Evolutionary conservation across 1,284 basidiomycete species (phyloP), one percentile per base, ranked within the genome.

Genomic region (Neolentinus lepideus): DNA sequence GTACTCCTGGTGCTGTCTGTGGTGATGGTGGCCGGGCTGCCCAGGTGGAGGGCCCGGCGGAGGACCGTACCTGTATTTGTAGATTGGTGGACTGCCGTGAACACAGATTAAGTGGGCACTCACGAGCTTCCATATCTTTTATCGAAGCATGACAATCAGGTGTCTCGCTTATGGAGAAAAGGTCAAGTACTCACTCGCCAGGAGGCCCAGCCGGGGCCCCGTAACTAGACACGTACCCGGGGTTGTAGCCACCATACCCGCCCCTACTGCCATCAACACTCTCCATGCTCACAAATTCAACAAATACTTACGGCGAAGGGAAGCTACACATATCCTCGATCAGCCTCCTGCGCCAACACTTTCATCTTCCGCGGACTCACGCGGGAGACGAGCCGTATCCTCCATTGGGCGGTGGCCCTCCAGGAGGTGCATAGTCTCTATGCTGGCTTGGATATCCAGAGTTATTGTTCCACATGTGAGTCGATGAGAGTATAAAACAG

Each of bases 391-490:
- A 50, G 9, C 24, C 24, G 22, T 25, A 29, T 29, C 47, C 47
- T 25, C 9, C 4, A 26, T 29, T 29, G 6, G 4, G 24, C 14
- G 47, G 47, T 6, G 47, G 24, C 8, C 16, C 47, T 26, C 9
- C 8, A 4, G 47, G 47, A 50, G 47, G 47, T 21, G 12, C 14
- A 21, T 50, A 50, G 47, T n/a, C 27, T 14, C 22, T 21, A 21
- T 50, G 25, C 24, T 50, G 47, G 24, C 47, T 21, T 24, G 47
- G 47, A 50, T 50, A 50, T 14, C 47, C 27, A 16, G 24, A 26
- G 24, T 50, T 50, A 12, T 50, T 50, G 27, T 50, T 50, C 47
- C 47, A 50, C 47, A 46, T 46, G 43, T 38, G 35, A 38, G 35
- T 46, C 43, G 43, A 46, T 16, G 43, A 46, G 43, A 6, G 43